Base-by-base conservation (phyloP, 345 rosid genomes). In the Eucalyptus curtisii region DNA sequence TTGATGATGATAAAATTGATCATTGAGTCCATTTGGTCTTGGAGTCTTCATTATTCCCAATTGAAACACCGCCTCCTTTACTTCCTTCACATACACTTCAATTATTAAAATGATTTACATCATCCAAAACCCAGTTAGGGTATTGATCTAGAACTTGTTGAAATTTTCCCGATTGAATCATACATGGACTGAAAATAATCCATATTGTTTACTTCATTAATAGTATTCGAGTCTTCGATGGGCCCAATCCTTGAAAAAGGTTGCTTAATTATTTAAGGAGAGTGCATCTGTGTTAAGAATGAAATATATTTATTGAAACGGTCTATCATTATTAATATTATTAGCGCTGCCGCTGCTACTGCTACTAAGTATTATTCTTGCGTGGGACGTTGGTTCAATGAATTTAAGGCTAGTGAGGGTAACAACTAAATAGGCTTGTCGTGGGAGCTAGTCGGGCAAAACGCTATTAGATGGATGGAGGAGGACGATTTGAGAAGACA, bases 271-370 rank as follows among this genome's bases (percentile, higher is more conserved):
- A 68, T 68, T 31, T 17, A 33, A 68, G 44, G 40, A 68, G 40
- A 68, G 44, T 13, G 0, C 25, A 68, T 68, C 2, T 10, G 7
- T 68, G 42, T 33, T 9, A 17, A 68, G 13, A 68, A 68, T 9
- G 5, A 68, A 16, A 3, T 9, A 4, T 68, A 33, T 5, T 20
- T 31, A 68, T 68, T 5, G 13, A 33, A 33, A 33, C 1, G 2
- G 42, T n/a, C 24, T 68, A 33, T 68, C 20, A 31, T 16, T 68
- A 68, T 33, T 68, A 31, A 33, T 68, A 31, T 30, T 64, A 13
- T 59, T 59, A 11, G 25, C 0, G 10, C 7, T 19, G 7, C 0
- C 16, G 24, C 2, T 52, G 4, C 57, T 52, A 0, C 55, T 50
- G 0, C 55, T 52, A 7, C 24, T 52, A 52, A 33, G 17, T 68